Conservation (phyloP, 2,329 filamentous ascomycete species). For the Calonectria montana region DNA sequence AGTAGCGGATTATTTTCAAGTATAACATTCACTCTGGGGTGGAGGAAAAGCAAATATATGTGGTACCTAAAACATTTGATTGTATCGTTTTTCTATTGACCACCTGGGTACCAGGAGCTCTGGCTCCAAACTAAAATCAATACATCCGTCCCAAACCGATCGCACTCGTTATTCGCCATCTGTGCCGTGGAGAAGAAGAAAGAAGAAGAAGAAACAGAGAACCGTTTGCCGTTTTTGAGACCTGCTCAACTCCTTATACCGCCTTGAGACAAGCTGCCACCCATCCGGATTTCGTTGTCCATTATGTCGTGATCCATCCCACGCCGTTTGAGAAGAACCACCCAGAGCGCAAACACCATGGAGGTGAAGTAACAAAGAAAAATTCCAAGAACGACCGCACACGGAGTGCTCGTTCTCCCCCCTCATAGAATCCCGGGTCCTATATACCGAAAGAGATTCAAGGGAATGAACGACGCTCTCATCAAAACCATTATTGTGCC, state of each 20-base stretch:
- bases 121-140: conserved; percentile 14
- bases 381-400: not conserved
- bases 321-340: conserved; percentile 9
- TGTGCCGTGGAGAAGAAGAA: conserved; percentile 9
- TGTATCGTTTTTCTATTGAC: conserved; percentile 18
- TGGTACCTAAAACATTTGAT: conserved; percentile 2
- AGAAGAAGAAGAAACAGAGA: conserved; percentile 16
- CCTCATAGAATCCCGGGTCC: not conserved
- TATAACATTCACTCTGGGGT: not conserved
- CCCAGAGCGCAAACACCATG: conserved; percentile 12
- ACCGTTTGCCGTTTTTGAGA: conserved; percentile 11
- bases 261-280: conserved; percentile 10
- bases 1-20: not conserved
- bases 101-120: conserved; percentile 7
- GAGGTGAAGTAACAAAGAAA: conserved; percentile 1
- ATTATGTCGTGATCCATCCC: conserved; percentile 24
- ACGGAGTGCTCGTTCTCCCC: not conserved
- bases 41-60: no score
- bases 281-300: conserved; percentile 13
- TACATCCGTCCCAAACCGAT: conserved; percentile 8
- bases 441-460: not conserved
- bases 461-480: not conserved
- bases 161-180: conserved; percentile 3
- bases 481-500: not conserved
- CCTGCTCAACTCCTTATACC: conserved; percentile 18